Base-by-base conservation (phyloP, 176 grass and related monocot species). In the Phyllostachys edulis region DNA sequence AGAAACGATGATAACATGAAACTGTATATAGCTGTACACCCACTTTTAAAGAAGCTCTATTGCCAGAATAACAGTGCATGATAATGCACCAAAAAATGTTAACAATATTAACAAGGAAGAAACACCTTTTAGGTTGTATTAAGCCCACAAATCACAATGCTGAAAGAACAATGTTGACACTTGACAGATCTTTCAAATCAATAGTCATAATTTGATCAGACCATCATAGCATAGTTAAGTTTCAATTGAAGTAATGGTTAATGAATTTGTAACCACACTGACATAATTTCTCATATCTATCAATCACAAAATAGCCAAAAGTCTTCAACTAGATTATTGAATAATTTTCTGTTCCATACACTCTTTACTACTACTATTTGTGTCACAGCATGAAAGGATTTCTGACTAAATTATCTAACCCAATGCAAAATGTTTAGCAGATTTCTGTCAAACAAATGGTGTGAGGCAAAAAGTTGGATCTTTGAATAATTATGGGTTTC, bases 71-170 rank as follows among this genome's bases (percentile, higher is more conserved):
- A 69, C 14, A 88, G 37, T 60, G 52, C 37, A 82, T 40, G 4
- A 84, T n/a, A 72, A 46, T 62, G 20, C 24, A 87, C 40, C 0
- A 40, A 69, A 56, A 51, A 23, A 49, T 14, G 15, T 67, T 42
- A 17, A 47, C 38, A 85, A 67, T 64, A 85, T 37, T 73, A 12
- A 70, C 26, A 16, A 65, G 44, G 32, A 75, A 27, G 32, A 76
- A 82, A 18, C 4, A 71, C 17, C 14, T 85, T 47, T 75, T 77
- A 70, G 13, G 45, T 51, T 73, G 18, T 18, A 80, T 61, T 79
- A 20, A 55, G 2, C 18, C 52, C 18, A 55, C 2, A 34, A 34
- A 34, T 34, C 32, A 34, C 51, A 55, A 20, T 55, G 52, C 7
- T 55, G 52, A 55, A 21, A 55, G 18, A 21, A 52, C 11, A 52